These are phyloP conservation scores for Pseudogymnoascus sp. DNA, from an alignment of 2,329 filamentous ascomycete genomes.

Conservation along the genomic window DNA sequence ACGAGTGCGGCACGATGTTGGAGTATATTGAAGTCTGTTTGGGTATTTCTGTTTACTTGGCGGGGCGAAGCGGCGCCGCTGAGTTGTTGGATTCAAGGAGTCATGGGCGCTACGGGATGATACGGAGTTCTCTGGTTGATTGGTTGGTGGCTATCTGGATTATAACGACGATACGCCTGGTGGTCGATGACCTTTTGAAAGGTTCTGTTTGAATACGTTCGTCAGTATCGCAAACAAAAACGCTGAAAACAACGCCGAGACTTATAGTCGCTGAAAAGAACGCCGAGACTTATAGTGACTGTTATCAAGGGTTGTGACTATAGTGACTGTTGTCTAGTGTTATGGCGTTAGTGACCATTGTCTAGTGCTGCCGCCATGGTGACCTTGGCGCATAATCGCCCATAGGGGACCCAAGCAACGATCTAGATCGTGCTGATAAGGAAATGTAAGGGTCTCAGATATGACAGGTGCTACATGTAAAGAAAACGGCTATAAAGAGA, in stretches of 20 bases:
- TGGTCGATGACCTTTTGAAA: background rate
- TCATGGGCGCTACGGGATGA: background rate
- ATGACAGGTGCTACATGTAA: background rate
- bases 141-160: constrained; percentile 7
- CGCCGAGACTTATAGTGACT: background rate
- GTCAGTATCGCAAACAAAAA: constrained; percentile 5
- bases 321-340: background rate
- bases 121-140: background rate
- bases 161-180: background rate
- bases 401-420: background rate
- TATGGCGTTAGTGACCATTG: background rate
- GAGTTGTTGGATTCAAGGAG: background rate
- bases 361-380: background rate
- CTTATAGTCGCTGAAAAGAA: background rate
- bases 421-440: background rate
- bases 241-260: background rate
- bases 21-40: background rate
- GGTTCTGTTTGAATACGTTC: constrained; percentile 1
- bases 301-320: background rate
- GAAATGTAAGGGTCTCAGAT: constrained; percentile 3
- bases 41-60: background rate
- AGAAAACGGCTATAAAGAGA: background rate
- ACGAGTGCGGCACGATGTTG: background rate
- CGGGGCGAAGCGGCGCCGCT: background rate
- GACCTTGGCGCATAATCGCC: background rate